phyloP scores from a whole-genome alignment of 2,329 filamentous ascomycete genomes.

The Rhynchosporium agropyri region DNA sequence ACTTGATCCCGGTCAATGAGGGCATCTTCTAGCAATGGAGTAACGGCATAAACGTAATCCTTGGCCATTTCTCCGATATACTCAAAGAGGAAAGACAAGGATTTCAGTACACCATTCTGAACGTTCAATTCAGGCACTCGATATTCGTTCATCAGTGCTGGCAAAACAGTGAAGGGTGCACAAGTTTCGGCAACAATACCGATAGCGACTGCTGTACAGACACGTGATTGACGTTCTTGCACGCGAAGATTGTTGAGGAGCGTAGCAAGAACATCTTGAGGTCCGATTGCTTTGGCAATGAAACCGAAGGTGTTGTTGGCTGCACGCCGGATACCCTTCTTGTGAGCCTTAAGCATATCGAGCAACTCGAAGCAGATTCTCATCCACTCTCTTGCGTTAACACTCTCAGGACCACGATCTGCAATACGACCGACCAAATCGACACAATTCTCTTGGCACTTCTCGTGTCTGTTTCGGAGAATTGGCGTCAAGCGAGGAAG shows the following conservation, averaged over 20 bases:
- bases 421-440: conserved; percentile 97
- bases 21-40: conserved; percentile 91
- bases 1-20: conserved; percentile 98
- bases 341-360: conserved; percentile 99
- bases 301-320: conserved; percentile 99
- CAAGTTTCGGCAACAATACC: conserved; percentile 98
- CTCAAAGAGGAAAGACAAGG: conserved; percentile 94
- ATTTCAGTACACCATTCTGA: conserved; percentile 97
- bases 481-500: conserved; percentile 96
- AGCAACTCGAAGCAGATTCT: conserved; percentile 98
- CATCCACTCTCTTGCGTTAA: conserved; percentile 99
- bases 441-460: conserved; percentile 99
- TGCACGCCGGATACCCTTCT: conserved; percentile 96
- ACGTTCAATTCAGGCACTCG: conserved; percentile 97
- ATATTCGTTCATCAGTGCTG: conserved; percentile 99
- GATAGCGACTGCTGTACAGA: conserved; percentile 97
- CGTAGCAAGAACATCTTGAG: conserved; percentile 94
- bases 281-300: conserved; percentile 98
- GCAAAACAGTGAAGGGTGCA: conserved; percentile 97
- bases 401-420: conserved; percentile 92
- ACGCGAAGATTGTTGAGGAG: conserved; percentile 95
- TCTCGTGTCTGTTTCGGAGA: conserved; percentile 95
- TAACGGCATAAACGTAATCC: conserved; percentile 98
- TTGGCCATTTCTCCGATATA: conserved; percentile 99
- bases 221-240: conserved; percentile 95